phyloP scores from a whole-genome alignment of 2,329 filamentous ascomycete species.

The Pseudopyricularia javanii region DNA sequence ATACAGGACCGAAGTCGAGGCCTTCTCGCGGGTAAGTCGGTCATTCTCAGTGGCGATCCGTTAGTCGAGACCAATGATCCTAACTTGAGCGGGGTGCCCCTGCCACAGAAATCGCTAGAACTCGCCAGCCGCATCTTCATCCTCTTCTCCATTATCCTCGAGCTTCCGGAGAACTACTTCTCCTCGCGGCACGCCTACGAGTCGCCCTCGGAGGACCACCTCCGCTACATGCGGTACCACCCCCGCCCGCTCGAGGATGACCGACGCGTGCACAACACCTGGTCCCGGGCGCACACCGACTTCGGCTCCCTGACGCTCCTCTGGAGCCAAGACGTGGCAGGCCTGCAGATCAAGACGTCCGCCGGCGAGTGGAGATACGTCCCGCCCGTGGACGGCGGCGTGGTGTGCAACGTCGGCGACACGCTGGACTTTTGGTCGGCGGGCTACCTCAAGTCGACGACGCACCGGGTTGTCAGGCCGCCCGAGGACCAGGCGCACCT shows the following conservation, averaged over 20 bases:
- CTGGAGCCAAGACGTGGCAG: slow-evolving; percentile 36
- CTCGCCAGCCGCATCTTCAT: slow-evolving; percentile 29
- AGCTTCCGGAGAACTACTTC: slow-evolving; percentile 44
- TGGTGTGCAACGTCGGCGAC: slow-evolving; percentile 26
- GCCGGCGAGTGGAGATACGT: slow-evolving; percentile 28
- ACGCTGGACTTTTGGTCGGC: slow-evolving; percentile 19
- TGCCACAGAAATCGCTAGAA: too few relatives aligned
- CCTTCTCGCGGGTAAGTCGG: slow-evolving; percentile 36
- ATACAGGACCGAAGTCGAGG: slow-evolving; percentile 39
- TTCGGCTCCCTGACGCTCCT: slow-evolving; percentile 35
- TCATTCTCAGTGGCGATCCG: too few relatives aligned
- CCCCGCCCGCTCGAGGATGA: slow-evolving; percentile 21
- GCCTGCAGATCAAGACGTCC: slow-evolving; percentile 27
- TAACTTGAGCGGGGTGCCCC: too few relatives aligned
- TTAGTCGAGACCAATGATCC: too few relatives aligned
- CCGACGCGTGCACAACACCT: slow-evolving; percentile 15
- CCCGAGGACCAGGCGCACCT: slow-evolving; percentile 19
- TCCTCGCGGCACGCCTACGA: slow-evolving; percentile 42
- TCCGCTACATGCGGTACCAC: slow-evolving; percentile 47
- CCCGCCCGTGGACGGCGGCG: slow-evolving; percentile 25
- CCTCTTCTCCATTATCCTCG: slow-evolving; percentile 45
- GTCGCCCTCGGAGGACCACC: slow-evolving; percentile 38
- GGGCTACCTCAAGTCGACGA: slow-evolving; percentile 20
- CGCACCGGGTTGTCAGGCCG: slow-evolving; percentile 20
- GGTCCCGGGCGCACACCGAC: slow-evolving; percentile 26